Base-by-base conservation (phyloP, 768 basidiomycete species). In the Mycena filopes region DNA sequence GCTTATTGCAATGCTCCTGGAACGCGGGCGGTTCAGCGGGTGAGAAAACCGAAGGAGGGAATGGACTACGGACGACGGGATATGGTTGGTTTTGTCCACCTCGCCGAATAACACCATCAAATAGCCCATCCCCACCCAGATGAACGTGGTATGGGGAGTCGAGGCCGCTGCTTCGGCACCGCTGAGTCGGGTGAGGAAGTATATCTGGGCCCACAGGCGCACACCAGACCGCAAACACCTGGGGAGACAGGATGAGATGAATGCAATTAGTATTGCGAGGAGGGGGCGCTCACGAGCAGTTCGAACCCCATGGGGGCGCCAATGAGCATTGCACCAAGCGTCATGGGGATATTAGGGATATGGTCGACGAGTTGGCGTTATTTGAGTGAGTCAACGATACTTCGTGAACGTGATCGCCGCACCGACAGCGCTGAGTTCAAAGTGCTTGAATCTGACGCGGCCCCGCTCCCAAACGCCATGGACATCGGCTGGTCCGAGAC, bases 91-190 rank as follows among this genome's bases (percentile, higher is more conserved):
- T 31, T 72, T 75, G 2, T 57, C 50, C 4, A 56, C 56, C 10
- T 81, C 64, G 0, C 86, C 86, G 43, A 79, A 87, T 61, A 82
- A 72, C 0, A 61, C 55, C 56, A 87, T 82, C 2, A 87, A 70
- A 63, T 81, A 82, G 15, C 76, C 76, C 45, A 84, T 70, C 1
- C 82, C 78, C 23, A 72, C 58, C 50, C 76, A 77, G 41, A 85
- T 77, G 64, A 84, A 73, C 11, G 76, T 56, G 1, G 82, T 83
- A 61, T 85, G 84, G 4, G 21, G 76, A 67, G 60, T 85, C 84
- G 38, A 83, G 74, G 8, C 63, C 0, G 75, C 73, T 75, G 73
- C 21, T 73, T 53, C 73, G 74, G 74, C n/a, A n/a, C n/a, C 4
- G 36, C 36, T 36, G 10, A 33, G 5, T 33, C 31, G 15, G n/a